These are phyloP conservation scores for Fomitopsis palustris DNA, from an alignment of 1,284 basidiomycete genomes.

Conservation along the genomic window DNA sequence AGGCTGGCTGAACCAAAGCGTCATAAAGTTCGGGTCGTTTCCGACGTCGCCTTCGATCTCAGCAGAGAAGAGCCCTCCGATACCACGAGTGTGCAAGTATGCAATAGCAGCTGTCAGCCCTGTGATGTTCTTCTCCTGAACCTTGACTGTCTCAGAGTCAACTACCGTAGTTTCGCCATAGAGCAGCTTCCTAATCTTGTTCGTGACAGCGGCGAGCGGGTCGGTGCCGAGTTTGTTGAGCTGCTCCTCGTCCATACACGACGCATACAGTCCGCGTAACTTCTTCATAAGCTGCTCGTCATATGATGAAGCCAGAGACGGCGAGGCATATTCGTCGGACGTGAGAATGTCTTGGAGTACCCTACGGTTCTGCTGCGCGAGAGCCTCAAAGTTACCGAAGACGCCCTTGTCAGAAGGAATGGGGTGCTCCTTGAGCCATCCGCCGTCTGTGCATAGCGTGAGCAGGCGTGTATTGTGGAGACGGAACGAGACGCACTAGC, in stretches of 20 bases:
- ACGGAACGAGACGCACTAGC: conserved; percentile 53
- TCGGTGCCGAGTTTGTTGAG: conserved; percentile 61
- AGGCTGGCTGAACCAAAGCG: conserved; percentile 84
- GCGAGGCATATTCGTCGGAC: conserved; percentile 22
- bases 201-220: conserved; percentile 60
- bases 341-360: conserved; percentile 54
- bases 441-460: conserved; percentile 50
- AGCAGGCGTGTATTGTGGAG: not conserved
- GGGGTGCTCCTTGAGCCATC: conserved; percentile 79
- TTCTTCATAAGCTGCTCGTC: conserved; percentile 77
- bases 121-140: conserved; percentile 26
- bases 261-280: conserved; percentile 76
- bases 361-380: conserved; percentile 62
- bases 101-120: conserved; percentile 79
- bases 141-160: conserved; percentile 13
- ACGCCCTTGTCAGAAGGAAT: conserved; percentile 82
- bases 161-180: conserved; percentile 45
- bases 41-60: conserved; percentile 87
- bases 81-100: conserved; percentile 83
- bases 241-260: conserved; percentile 77
- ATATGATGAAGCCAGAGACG: conserved; percentile 23
- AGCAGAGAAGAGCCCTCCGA: conserved; percentile 77
- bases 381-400: conserved; percentile 59
- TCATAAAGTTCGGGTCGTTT: conserved; percentile 85
- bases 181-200: conserved; percentile 54